phyloP scores from a whole-genome alignment of 23 red algal species.

The Gracilaria vermiculophylla region DNA sequence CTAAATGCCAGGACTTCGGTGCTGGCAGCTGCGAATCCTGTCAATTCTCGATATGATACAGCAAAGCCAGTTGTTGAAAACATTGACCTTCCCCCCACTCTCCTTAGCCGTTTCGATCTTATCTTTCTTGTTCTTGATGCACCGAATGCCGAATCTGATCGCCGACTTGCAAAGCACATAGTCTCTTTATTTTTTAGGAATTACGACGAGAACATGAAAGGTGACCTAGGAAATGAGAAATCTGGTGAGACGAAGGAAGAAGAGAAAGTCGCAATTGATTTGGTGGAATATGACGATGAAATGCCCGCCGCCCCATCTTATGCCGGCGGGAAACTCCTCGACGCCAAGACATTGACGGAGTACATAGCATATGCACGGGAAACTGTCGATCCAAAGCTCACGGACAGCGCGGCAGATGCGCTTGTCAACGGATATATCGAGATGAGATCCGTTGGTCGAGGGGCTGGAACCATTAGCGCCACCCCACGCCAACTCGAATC shows the following conservation, averaged over 20 bases:
- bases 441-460: conserved; percentile 68
- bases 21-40: conserved; percentile 96
- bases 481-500: conserved; percentile 96
- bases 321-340: conserved; percentile 31
- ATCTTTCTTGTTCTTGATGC: conserved; percentile 95
- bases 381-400: conserved; percentile 74
- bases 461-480: conserved; percentile 81
- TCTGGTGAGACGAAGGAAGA: background rate
- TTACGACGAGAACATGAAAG: conserved; percentile 25
- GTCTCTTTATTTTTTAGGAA: conserved; percentile 92
- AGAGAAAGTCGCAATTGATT: background rate
- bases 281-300: conserved; percentile 20
- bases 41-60: conserved; percentile 88
- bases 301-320: conserved; percentile 27
- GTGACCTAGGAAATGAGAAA: background rate
- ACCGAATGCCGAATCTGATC: conserved; percentile 81
- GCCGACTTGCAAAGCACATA: conserved; percentile 88
- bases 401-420: conserved; percentile 51
- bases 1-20: conserved; percentile 95
- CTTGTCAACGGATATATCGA: conserved; percentile 81
- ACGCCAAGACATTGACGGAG: conserved; percentile 68
- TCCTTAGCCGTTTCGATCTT: conserved; percentile 94
- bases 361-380: conserved; percentile 95
- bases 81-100: conserved; percentile 97
- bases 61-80: conserved; percentile 90